Evolutionary conservation across 202 grass and related monocot species (phyloP), one percentile per base, ranked within the genome.

Genomic region (Setaria viridis): DNA sequence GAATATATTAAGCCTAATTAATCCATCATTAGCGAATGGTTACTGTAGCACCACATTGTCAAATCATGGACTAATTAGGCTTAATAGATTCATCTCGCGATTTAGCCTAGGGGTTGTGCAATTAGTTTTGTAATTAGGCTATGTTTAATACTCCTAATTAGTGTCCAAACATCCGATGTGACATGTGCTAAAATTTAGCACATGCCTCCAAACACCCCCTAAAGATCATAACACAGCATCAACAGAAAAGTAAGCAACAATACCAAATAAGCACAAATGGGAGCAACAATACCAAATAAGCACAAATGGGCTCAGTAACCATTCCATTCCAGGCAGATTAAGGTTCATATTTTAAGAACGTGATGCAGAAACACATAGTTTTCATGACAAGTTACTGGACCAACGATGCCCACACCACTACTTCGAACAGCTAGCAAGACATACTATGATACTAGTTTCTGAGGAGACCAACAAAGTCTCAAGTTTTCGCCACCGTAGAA

Each of bases 321-420:
- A 67, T 29, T 56, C 33, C 15, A 69, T 80, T 68, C 14, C 78
- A 80, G 78, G 48, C 48, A 41, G 32, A 29, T 42, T 55, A 37
- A 69, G 63, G 19, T 80, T 69, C 63, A 68, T 12, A 80, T 69
- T 25, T 9, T 17, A 56, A 9, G 35, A 81, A 70, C 49, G 56
- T 43, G 10, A 25, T 10, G 62, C 45, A 70, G 11, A 35, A 85
- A 70, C 55, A 72, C 56, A 17, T 12, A 13, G 9, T 17, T 41
- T 71, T 33, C 76, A 72, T 2, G 45, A 37, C 15, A 3, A 51
- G 50, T 19, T 30, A 25, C 55, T 49, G 20, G 12, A 70, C 19
- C 43, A 58, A 85, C 50, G 30, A 72, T 63, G 67, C n/a, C 66
- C 55, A 72, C 62, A 85, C 55, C 6, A 72, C 33, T 30, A 46